Conservation (phyloP, 768 basidiomycete species). For the Boletellus ananas region DNA sequence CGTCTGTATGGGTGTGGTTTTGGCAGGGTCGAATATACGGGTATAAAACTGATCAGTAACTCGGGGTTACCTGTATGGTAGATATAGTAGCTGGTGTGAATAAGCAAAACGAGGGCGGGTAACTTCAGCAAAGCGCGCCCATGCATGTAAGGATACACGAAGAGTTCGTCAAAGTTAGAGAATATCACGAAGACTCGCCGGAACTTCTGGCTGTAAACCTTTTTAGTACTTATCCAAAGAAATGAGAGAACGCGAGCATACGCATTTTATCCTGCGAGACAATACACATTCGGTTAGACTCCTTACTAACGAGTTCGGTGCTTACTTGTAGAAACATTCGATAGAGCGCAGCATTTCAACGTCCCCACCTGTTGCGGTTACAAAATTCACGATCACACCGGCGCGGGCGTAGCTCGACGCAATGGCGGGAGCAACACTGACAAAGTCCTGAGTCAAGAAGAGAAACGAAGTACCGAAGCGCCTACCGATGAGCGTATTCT, state of each 20-base stretch:
- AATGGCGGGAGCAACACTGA: conserved; percentile 81
- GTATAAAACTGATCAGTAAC: conserved; percentile 54
- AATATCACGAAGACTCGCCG: conserved; percentile 85
- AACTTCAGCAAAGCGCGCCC: conserved; percentile 36
- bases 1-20: conserved; percentile 29
- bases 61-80: conserved; percentile 39
- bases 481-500: conserved; percentile 92
- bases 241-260: conserved; percentile 37
- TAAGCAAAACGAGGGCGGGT: conserved; percentile 31
- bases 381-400: conserved; percentile 93
- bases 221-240: conserved; percentile 18
- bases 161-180: conserved; percentile 58
- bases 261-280: conserved; percentile 76
- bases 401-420: conserved; percentile 80
- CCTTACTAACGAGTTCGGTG: conserved; percentile 6
- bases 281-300: conserved; percentile 13
- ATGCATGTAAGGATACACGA: conserved; percentile 82
- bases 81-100: conserved; percentile 49
- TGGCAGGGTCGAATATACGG: conserved; percentile 56
- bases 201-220: conserved; percentile 75
- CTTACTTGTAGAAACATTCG: conserved; percentile 97
- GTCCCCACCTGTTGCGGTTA: conserved; percentile 95
- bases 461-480: not conserved
- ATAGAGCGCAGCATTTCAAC: conserved; percentile 98
- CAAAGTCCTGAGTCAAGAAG: conserved; percentile 7